These are phyloP conservation scores for Colletotrichum orchidophilum DNA, from an alignment of 2,329 filamentous ascomycete genomes.

Conservation along the genomic window DNA sequence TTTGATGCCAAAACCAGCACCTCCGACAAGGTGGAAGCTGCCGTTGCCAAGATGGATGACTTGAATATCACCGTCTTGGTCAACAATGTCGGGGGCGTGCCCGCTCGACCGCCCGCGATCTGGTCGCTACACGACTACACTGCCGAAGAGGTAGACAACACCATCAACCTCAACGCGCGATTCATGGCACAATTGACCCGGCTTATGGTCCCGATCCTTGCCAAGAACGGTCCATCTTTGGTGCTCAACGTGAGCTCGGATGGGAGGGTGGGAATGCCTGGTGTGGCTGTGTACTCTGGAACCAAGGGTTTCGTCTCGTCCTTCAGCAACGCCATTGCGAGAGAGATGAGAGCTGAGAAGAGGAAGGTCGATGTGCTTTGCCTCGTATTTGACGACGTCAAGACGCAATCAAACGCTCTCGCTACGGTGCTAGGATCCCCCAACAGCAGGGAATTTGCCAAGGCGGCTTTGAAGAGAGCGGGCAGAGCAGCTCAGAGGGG, in stretches of 20 bases:
- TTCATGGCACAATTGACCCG: conserved; percentile 48
- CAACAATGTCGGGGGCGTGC: conserved; percentile 45
- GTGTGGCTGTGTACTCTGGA: conserved; percentile 42
- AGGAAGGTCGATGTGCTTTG: conserved; percentile 41
- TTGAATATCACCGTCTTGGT: conserved; percentile 44
- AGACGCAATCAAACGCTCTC: conserved; percentile 9
- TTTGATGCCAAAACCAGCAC: conserved; percentile 42
- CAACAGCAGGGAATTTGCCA: conserved; percentile 18
- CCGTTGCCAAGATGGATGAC: conserved; percentile 37
- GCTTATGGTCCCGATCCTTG: conserved; percentile 38
- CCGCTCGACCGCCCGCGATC: conserved; percentile 40
- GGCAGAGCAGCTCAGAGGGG: conserved; percentile 39
- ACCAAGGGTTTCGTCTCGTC: conserved; percentile 44
- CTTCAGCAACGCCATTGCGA: conserved; percentile 40
- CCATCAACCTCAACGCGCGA: conserved; percentile 44
- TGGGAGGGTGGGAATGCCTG: conserved; percentile 39
- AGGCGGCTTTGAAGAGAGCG: conserved; percentile 36
- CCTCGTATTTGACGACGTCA: conserved; percentile 42
- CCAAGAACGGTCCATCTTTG: conserved; percentile 37
- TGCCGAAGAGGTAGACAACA: conserved; percentile 40
- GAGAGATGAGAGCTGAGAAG: conserved; percentile 39
- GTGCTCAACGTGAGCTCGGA: conserved; percentile 43
- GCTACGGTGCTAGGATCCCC: not conserved
- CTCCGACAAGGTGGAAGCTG: conserved; percentile 38
- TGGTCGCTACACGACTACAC: conserved; percentile 40